Percentiles rank a stretch among this genome's conserved stretches.
These are phyloP conservation scores for Avena insularis DNA, from an alignment of 176 grass and related monocot genomes.

Conservation along the genomic window DNA sequence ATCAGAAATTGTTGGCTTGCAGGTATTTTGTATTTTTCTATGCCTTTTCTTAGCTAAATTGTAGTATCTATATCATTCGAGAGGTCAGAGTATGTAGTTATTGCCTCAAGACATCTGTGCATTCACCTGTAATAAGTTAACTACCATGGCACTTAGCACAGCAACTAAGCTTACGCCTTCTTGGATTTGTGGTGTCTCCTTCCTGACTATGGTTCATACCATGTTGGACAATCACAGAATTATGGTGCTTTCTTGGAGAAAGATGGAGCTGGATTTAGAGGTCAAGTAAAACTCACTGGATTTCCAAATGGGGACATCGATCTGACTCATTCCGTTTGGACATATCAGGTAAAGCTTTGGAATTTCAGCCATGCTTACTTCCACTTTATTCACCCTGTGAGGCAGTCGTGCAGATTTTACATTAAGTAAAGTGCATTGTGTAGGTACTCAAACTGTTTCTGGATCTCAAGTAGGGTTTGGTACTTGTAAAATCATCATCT, in stretches of 20 bases:
- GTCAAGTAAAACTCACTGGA: slow-evolving; percentile 85
- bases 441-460: neutral
- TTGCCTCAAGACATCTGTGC: neutral
- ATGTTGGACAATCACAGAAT: slow-evolving; percentile 52
- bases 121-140: slow-evolving; percentile 21
- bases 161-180: neutral
- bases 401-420: slow-evolving; percentile 21
- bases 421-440: neutral
- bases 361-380: slow-evolving; percentile 18
- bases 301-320: slow-evolving; percentile 76
- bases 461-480: slow-evolving; percentile 1
- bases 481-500: neutral
- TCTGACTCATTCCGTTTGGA: slow-evolving; percentile 79
- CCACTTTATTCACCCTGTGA: slow-evolving; percentile 29
- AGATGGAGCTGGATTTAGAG: slow-evolving; percentile 97
- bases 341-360: slow-evolving; percentile 74
- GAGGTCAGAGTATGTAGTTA: slow-evolving; percentile 3
- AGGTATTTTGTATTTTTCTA: slow-evolving; percentile 63
- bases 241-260: slow-evolving; percentile 99
- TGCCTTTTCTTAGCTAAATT: neutral
- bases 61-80: neutral
- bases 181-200: slow-evolving; percentile 6
- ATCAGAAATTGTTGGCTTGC: slow-evolving; percentile 84
- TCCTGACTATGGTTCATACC: neutral
- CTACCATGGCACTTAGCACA: neutral